Percentiles rank a stretch among this genome's conserved stretches.
Conservation (phyloP, 495 filamentous ascomycete genomes). For the Staphylotrichum tortipilum region DNA sequence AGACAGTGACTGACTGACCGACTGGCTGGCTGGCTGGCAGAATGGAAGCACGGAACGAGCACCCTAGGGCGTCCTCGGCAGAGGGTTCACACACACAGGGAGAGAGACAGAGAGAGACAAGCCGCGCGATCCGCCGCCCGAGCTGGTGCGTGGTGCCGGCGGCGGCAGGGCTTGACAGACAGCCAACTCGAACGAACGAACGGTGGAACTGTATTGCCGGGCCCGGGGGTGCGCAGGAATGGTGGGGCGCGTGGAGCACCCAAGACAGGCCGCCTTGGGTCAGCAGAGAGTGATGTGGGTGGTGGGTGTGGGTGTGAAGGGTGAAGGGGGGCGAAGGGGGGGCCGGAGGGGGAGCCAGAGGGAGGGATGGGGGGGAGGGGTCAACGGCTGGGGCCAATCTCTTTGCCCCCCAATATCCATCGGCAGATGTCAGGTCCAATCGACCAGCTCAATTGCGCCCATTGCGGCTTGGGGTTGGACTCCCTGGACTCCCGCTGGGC, state of each 20-base stretch:
- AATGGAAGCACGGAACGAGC: background rate
- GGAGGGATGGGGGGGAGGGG: constrained; percentile 23
- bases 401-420: constrained; percentile 12
- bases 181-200: background rate
- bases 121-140: constrained; percentile 3
- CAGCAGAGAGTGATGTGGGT: too few relatives aligned
- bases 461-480: too few relatives aligned
- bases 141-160: background rate
- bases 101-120: background rate
- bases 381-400: background rate
- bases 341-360: too few relatives aligned
- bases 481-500: background rate
- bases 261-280: too few relatives aligned
- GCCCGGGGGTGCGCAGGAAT: background rate
- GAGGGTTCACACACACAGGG: background rate
- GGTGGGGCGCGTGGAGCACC: constrained; percentile 4
- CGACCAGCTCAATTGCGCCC: constrained; percentile 4
- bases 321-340: too few relatives aligned
- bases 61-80: background rate
- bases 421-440: constrained; percentile 32
- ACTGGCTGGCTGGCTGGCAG: too few relatives aligned
- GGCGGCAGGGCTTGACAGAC: too few relatives aligned
- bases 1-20: too few relatives aligned
- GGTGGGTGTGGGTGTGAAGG: background rate
- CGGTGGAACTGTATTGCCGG: constrained; percentile 14